Evolutionary conservation across 441 rosid genomes (phyloP).

Genomic region (Adansonia madagascariensis): DNA sequence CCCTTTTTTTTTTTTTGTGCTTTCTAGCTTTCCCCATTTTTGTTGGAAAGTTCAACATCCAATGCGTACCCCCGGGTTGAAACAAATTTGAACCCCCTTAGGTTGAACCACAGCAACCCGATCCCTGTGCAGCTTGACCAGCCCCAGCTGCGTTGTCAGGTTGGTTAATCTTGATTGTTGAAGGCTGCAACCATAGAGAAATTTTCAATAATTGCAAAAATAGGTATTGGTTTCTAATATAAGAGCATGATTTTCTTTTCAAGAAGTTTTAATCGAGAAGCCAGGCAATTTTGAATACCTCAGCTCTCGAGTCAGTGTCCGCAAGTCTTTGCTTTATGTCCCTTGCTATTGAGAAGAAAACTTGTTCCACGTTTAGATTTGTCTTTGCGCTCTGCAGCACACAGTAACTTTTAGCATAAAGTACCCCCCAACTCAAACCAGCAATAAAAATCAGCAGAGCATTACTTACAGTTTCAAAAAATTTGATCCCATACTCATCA

Average conservation of each 20-base stretch:
- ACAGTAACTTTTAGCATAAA: constrained; percentile 18
- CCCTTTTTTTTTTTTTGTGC: background rate
- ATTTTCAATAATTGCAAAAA: constrained; percentile 18
- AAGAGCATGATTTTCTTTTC: background rate
- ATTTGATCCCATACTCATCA: constrained; percentile 78
- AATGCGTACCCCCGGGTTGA: background rate
- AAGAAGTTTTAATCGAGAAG: background rate
- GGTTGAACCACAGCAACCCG: constrained; percentile 61
- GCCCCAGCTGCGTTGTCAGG: constrained; percentile 51
- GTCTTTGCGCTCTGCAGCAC: constrained; percentile 72
- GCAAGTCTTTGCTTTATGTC: constrained; percentile 29
- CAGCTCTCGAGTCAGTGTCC: constrained; percentile 61
- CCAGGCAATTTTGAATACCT: constrained; percentile 44
- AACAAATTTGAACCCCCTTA: constrained; percentile 21
- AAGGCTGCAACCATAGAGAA: constrained; percentile 43
- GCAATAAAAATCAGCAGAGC: constrained; percentile 8
- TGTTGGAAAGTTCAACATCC: constrained; percentile 6
- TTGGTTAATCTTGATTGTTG: constrained; percentile 56
- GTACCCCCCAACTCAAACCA: background rate
- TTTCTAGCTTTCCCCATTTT: background rate
- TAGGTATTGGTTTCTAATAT: background rate
- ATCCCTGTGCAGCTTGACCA: constrained; percentile 49
- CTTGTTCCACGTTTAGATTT: constrained; percentile 73
- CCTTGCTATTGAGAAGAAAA: constrained; percentile 76
- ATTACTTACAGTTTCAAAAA: constrained; percentile 73